Conservation (phyloP, 352 stramenopile species). For the Phytophthora sansomeana region DNA sequence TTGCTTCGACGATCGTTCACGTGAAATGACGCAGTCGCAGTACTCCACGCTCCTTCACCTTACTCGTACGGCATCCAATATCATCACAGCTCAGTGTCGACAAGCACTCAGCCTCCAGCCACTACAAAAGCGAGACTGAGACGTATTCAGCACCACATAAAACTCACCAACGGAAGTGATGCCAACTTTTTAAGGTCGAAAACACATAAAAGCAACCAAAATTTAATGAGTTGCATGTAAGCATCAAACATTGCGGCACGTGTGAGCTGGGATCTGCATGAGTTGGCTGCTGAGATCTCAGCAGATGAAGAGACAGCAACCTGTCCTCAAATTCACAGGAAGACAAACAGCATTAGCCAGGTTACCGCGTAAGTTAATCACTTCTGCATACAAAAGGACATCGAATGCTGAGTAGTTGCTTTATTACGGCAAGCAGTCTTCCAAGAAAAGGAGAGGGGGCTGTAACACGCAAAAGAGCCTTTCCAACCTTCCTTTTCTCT, state of each 20-base stretch:
- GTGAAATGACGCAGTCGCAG: constrained; percentile 42
- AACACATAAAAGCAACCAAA: neutral
- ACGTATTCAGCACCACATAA: neutral
- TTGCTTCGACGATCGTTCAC: constrained; percentile 29
- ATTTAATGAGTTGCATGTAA: too few species aligned
- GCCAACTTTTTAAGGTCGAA: neutral
- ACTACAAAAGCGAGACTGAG: neutral
- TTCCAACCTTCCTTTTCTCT: constrained; percentile 27
- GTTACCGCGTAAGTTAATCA: neutral
- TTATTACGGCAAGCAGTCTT: constrained; percentile 40
- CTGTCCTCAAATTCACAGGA: neutral
- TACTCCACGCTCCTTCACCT: constrained; percentile 40
- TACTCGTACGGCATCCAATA: constrained; percentile 20
- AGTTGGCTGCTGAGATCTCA: neutral
- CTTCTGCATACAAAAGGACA: neutral
- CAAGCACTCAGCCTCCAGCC: constrained; percentile 7
- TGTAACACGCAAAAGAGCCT: constrained; percentile 23
- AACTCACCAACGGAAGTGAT: constrained; percentile 3
- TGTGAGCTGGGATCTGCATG: neutral
- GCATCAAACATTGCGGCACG: neutral
- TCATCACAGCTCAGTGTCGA: constrained; percentile 23
- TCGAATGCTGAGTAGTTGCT: constrained; percentile 8
- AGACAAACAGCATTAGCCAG: constrained; percentile 5
- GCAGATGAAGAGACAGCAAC: neutral
- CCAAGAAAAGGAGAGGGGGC: constrained; percentile 17